phyloP scores from a whole-genome alignment of 768 basidiomycete genomes.

The Arthromyces matolae region DNA sequence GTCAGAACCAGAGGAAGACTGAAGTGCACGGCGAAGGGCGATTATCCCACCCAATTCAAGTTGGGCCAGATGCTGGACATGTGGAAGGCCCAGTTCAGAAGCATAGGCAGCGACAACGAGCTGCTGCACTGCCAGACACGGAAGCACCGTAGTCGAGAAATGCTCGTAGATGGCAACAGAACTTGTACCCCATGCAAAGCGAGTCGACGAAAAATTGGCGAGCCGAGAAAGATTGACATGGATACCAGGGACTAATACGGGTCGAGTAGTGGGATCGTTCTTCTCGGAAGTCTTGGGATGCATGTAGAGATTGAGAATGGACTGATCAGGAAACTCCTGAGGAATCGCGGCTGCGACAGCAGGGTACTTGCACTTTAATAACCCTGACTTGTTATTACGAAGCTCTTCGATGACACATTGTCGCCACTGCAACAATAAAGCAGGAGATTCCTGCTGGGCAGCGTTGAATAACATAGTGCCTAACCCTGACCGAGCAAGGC shows the following conservation, averaged over 20 bases:
- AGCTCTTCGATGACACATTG: background rate
- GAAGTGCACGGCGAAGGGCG: background rate
- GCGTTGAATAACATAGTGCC: background rate
- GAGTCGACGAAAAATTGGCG: background rate
- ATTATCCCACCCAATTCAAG: too few species aligned
- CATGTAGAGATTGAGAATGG: conserved; percentile 4
- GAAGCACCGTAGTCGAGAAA: conserved; percentile 4
- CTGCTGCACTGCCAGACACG: conserved; percentile 8
- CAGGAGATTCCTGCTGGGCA: background rate
- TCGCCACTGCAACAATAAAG: background rate
- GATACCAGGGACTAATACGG: background rate
- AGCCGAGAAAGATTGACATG: background rate
- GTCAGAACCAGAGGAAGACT: background rate
- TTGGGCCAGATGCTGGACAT: background rate
- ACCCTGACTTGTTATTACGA: background rate
- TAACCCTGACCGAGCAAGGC: background rate
- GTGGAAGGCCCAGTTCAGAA: conserved; percentile 1
- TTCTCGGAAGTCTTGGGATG: conserved; percentile 2
- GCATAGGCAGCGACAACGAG: background rate
- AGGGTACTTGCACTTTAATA: background rate
- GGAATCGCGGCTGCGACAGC: background rate
- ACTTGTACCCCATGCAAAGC: conserved; percentile 1
- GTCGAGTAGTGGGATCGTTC: background rate
- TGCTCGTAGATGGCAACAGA: background rate
- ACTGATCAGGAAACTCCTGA: background rate